Evolutionary conservation across 2,329 filamentous ascomycete species (phyloP).

Genomic region (Malbranchea zuffiana): DNA sequence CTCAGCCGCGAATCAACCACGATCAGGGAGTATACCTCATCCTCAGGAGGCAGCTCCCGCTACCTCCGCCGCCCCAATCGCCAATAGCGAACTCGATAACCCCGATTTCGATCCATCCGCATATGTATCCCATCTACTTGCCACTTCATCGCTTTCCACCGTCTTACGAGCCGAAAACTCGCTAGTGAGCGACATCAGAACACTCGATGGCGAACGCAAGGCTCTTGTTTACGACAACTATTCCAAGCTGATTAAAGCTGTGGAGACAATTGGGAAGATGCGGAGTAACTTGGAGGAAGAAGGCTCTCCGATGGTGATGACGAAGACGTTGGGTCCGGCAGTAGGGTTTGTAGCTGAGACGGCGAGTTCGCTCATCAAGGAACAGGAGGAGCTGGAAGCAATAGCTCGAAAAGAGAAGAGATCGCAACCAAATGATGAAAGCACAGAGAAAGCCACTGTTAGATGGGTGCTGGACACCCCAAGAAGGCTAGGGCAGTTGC

Average conservation of each 20-base stretch:
- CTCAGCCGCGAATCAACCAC: conserved; percentile 19
- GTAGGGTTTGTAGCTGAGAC: conserved; percentile 37
- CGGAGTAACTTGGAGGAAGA: conserved; percentile 38
- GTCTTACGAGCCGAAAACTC: conserved; percentile 37
- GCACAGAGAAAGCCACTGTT: conserved; percentile 33
- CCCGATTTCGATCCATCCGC: conserved; percentile 60
- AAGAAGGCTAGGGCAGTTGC: conserved; percentile 27
- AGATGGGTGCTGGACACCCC: conserved; percentile 36
- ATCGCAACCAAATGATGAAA: conserved; percentile 14
- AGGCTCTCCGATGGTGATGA: conserved; percentile 36
- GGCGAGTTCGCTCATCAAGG: conserved; percentile 29
- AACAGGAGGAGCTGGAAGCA: conserved; percentile 28
- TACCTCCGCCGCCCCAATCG: conserved; percentile 20
- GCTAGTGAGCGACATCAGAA: conserved; percentile 60
- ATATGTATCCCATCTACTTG: conserved; percentile 36
- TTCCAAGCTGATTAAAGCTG: conserved; percentile 89
- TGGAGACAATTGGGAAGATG: conserved; percentile 80
- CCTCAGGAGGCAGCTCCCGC: conserved; percentile 34
- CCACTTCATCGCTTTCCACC: conserved; percentile 32
- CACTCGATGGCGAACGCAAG: conserved; percentile 90
- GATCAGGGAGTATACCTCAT: conserved; percentile 28
- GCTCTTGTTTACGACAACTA: conserved; percentile 98
- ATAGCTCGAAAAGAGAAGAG: conserved; percentile 19
- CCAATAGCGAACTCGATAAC: conserved; percentile 56
- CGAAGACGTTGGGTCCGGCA: conserved; percentile 34